Evolutionary conservation across 2,329 filamentous ascomycete genomes (phyloP).

Genomic region (Mollisiaceae sp.): DNA sequence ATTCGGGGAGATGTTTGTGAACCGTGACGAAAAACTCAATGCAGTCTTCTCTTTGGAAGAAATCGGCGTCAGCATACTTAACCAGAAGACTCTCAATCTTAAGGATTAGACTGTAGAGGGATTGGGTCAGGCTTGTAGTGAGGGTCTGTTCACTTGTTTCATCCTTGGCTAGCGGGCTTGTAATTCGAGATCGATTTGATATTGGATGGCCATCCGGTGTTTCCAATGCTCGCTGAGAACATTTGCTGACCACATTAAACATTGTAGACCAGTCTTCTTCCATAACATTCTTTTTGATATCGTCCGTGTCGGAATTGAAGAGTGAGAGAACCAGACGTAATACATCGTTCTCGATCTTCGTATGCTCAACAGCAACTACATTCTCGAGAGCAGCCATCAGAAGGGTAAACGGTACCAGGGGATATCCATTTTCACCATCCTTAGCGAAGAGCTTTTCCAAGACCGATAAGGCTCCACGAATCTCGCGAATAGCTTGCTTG

Average conservation of each 20-base stretch:
- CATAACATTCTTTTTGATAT: constrained; percentile 59
- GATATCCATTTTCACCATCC: constrained; percentile 63
- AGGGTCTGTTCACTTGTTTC: constrained; percentile 32
- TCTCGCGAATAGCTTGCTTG: constrained; percentile 59
- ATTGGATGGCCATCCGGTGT: constrained; percentile 38
- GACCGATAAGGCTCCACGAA: constrained; percentile 67
- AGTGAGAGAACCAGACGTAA: constrained; percentile 54
- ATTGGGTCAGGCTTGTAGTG: constrained; percentile 36
- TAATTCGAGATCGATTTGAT: constrained; percentile 29
- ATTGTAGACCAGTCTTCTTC: constrained; percentile 71
- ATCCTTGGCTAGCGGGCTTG: constrained; percentile 34
- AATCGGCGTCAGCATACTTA: constrained; percentile 52
- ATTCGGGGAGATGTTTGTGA: constrained; percentile 66
- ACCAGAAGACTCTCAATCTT: constrained; percentile 43
- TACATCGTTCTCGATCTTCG: constrained; percentile 42
- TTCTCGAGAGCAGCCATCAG: constrained; percentile 62
- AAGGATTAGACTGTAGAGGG: constrained; percentile 39
- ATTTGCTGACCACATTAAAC: constrained; percentile 63
- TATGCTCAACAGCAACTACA: constrained; percentile 46
- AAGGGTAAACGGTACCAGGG: constrained; percentile 61
- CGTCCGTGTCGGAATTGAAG: constrained; percentile 57
- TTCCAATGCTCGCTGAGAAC: constrained; percentile 45
- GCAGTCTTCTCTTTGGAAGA: constrained; percentile 68
- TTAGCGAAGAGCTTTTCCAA: constrained; percentile 67
- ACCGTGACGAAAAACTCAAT: constrained; percentile 70